These are phyloP conservation scores for Hypoxylon intermedium DNA, from an alignment of 495 filamentous ascomycete genomes.

Conservation along the genomic window DNA sequence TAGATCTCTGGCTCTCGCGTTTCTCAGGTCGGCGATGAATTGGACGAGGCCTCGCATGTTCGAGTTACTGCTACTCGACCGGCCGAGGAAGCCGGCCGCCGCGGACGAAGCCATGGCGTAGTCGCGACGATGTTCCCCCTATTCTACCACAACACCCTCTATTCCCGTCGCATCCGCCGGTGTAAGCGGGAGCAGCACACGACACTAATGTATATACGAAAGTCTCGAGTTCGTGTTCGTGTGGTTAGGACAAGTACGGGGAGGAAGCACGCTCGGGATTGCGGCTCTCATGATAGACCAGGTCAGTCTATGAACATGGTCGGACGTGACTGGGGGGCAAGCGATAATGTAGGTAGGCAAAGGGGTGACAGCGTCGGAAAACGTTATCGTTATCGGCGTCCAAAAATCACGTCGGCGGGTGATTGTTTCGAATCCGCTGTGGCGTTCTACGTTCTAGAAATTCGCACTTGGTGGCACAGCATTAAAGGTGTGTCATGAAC, in stretches of 20 bases:
- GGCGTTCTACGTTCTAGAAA: no score
- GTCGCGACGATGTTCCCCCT: slow-evolving; percentile 30
- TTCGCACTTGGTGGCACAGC: slow-evolving; percentile 28
- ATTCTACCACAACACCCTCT: slow-evolving; percentile 27
- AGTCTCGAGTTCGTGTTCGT: slow-evolving; percentile 10
- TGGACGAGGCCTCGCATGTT: slow-evolving; percentile 90
- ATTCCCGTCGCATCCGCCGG: slow-evolving; percentile 34
- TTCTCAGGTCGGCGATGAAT: slow-evolving; percentile 97
- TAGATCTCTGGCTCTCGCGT: slow-evolving; percentile 91
- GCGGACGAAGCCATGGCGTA: slow-evolving; percentile 61
- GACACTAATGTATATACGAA: slow-evolving; percentile 27
- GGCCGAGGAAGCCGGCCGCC: slow-evolving; percentile 64
- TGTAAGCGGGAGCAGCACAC: slow-evolving; percentile 5
- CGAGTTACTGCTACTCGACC: slow-evolving; percentile 65
- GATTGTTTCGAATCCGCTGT: neutral
- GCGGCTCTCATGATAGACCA: slow-evolving; percentile 46
- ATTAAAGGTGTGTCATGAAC: slow-evolving; percentile 23
- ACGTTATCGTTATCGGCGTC: slow-evolving; percentile 8
- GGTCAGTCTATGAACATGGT: slow-evolving; percentile 43
- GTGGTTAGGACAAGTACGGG: slow-evolving; percentile 27
- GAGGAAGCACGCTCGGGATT: slow-evolving; percentile 40
- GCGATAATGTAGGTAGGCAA: no score
- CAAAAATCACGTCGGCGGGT: no score
- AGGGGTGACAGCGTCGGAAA: no score
- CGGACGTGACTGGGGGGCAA: slow-evolving; percentile 21